Percentiles rank a stretch among this genome's conserved stretches.
phyloP scores from a whole-genome alignment of 371 early-diverging fungal genomes.

The Polyrhizophydium stewartii region DNA sequence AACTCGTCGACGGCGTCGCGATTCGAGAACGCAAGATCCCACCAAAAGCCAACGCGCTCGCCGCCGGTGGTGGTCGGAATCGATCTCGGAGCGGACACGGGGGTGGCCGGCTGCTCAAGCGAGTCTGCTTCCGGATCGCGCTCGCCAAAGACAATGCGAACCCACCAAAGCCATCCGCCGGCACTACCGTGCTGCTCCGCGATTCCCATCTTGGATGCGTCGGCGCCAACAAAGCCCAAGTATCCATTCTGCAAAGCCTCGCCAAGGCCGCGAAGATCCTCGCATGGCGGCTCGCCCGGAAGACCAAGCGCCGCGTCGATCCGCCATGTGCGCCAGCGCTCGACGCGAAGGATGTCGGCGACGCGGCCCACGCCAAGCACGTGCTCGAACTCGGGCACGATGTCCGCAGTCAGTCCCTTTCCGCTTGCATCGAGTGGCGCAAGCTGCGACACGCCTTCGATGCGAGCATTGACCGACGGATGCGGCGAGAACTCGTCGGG shows the following conservation, averaged over 20 bases:
- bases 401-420: conserved; percentile 33
- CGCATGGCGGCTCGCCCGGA: background rate
- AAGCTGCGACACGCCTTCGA: background rate
- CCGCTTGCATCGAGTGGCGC: background rate
- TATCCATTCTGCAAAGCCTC: conserved; percentile 29
- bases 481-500: conserved; percentile 23
- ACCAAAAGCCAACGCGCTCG: conserved; percentile 1
- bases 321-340: conserved; percentile 46
- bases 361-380: conserved; percentile 30
- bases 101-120: background rate
- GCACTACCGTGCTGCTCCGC: conserved; percentile 19
- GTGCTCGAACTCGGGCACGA: conserved; percentile 24
- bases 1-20: conserved; percentile 5
- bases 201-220: background rate
- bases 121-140: background rate
- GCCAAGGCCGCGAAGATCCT: conserved; percentile 7
- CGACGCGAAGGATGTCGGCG: conserved; percentile 25
- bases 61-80: background rate
- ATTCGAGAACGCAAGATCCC: conserved; percentile 1
- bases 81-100: background rate
- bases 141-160: conserved; percentile 27
- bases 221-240: conserved; percentile 17
- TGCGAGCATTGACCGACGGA: background rate
- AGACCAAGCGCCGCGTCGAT: background rate
- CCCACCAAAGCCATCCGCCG: conserved; percentile 46